Evolutionary conservation across 331 rosid genomes (phyloP), one percentile per base, ranked within the genome.

Genomic region (Acacia pycnantha): DNA sequence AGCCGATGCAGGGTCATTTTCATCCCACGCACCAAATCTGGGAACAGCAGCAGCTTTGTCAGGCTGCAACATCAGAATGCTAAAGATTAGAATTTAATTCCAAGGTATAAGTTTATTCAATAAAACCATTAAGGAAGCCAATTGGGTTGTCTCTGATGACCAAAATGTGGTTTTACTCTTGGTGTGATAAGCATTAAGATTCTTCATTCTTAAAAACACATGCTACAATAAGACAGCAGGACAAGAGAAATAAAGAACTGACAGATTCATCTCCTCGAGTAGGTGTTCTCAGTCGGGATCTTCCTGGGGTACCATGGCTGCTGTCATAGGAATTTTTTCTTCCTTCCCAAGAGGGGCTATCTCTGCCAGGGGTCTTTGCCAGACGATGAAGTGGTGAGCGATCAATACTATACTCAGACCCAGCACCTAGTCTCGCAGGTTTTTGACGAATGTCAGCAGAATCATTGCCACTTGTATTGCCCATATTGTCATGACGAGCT

Each of bases 31-130:
- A 12, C 99, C 99, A 24, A 96, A 94, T 72, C 91, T 94, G 1
- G 99, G 99, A 85, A 96, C 97, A 68, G 99, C 97, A 37, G 99
- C 94, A 68, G 97, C 98, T 81, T 85, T 90, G 19, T 96, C 97
- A 40, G 94, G 91, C 98, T 96, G 91, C 74, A 58, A 82, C 37
- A 81, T 53, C 66, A 80, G 21, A 85, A 73, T 21, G 53, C 66
- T 26, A 59, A 35, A 73, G 29, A 41, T 88, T 78, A 88, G 59
- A 64, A 80, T 61, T n/a, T 56, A 54, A 53, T 77, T 24, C 64
- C 33, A 58, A 67, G 29, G 43, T 27, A 11, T 21, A 76, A 74
- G 18, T 61, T 64, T 18, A 70, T 79, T 71, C 66, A n/a, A n/a
- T 48, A 59, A 71, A 84, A 18, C 37, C 26, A 31, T 33, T 66